Base-by-base conservation (phyloP, 2,329 filamentous ascomycete genomes). In the Aspergillus ibericus region DNA sequence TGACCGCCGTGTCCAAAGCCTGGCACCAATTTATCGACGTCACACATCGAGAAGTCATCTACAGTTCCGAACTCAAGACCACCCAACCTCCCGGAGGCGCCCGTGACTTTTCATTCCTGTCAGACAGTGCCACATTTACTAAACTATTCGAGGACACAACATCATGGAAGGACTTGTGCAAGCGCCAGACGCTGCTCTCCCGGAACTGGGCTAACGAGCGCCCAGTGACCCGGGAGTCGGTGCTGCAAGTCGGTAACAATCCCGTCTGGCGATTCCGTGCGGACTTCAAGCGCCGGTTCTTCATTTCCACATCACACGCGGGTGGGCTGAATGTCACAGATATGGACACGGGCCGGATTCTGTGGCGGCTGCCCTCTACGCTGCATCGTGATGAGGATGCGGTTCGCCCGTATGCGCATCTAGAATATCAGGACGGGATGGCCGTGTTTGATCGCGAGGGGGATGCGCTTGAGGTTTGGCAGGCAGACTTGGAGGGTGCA, bases 391-490 rank as follows among this genome's bases (percentile, higher is more conserved):
- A 68, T 10, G 56, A 63, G 20, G 59, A 73, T 10, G 68, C 70
- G 0, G 78, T 80, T 32, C 71, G 77, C 12, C 72, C 75, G 4
- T 80, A 76, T 56, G 79, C 79, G 1, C 79, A 81, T 66, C 65
- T 81, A 10, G 79, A 81, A 54, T 81, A 81, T 55, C 72, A 80
- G 56, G 74, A 80, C 65, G 79, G 78, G 10, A 77, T 74, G 50
- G 77, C 74, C 2, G 77, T 78, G 2, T 81, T 77, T 65, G 79
- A 81, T 62, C 70, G 77, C 0, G 73, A 76, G 42, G 77, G 77
- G 3, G 74, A 80, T 64, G 72, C 75, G 1, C 61, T 81, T 1
- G 79, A 81, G 60, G 76, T 81, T 2, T 81, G 79, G 79, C 71
- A 75, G 55, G 70, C 75, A 0, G 75, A 73, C 20, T 36, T 70